Conservation (phyloP, 345 rosid species). For the Erysimum cheiranthoides region DNA sequence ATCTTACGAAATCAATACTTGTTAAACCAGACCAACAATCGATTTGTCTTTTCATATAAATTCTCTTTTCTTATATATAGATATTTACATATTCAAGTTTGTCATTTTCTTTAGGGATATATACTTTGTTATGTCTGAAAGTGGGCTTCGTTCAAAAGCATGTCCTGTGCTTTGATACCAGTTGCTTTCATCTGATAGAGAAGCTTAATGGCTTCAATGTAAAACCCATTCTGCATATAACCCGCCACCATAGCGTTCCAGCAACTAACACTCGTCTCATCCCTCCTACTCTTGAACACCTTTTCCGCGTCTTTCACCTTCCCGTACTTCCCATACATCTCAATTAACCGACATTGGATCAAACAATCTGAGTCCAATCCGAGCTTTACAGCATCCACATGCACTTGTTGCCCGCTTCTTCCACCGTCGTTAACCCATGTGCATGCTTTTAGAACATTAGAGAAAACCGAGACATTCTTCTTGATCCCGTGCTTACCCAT, state of each 20-base stretch:
- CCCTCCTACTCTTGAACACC: constrained; percentile 47
- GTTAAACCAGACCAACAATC: constrained; percentile 1
- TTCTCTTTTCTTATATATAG: background rate
- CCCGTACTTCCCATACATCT: constrained; percentile 69
- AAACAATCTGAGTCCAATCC: constrained; percentile 55
- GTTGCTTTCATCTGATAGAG: constrained; percentile 68
- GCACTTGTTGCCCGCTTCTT: constrained; percentile 60
- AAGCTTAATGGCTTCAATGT: constrained; percentile 65
- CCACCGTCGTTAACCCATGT: constrained; percentile 58
- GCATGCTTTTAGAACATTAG: constrained; percentile 63
- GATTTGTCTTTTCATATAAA: background rate
- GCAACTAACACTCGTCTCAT: constrained; percentile 31
- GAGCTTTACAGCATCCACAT: constrained; percentile 60
- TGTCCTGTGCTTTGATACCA: constrained; percentile 51
- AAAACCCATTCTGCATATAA: constrained; percentile 56
- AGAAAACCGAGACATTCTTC: constrained; percentile 51
- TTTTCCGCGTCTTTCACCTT: constrained; percentile 56
- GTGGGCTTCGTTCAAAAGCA: constrained; percentile 25
- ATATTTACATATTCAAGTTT: constrained; percentile 29
- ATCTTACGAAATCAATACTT: constrained; percentile 12
- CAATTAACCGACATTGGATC: constrained; percentile 59
- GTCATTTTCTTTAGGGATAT: constrained; percentile 16
- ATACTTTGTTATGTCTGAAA: constrained; percentile 45
- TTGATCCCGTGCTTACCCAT: constrained; percentile 57
- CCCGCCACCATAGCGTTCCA: constrained; percentile 65